Evolutionary conservation across 805 yeast species (phyloP).

Genomic region (Saccharomycopsis oosterbeekiorum): DNA sequence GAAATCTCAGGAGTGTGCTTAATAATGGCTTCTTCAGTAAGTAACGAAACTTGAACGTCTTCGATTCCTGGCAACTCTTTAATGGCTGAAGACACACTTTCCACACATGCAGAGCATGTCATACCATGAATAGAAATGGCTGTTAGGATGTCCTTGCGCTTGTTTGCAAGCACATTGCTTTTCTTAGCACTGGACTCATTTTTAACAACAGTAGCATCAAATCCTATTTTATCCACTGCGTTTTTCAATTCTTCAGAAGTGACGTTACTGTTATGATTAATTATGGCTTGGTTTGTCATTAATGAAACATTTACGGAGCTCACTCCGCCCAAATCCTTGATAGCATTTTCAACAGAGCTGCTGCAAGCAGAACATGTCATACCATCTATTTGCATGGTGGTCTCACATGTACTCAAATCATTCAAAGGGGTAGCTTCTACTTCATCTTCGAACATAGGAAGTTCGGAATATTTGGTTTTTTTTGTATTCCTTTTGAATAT

Average conservation of each 20-base stretch:
- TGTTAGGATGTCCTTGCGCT: neutral
- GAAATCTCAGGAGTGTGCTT: constrained; percentile 29
- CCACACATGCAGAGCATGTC: constrained; percentile 86
- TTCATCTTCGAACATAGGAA: neutral
- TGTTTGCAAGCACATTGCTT: neutral
- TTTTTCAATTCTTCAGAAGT: constrained; percentile 33
- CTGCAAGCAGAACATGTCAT: constrained; percentile 93
- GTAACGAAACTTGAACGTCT: constrained; percentile 54
- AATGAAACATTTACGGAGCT: constrained; percentile 43
- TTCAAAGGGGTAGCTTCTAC: neutral
- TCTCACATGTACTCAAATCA: neutral
- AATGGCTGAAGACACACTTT: constrained; percentile 52
- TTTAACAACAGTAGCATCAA: constrained; percentile 35
- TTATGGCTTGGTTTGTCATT: constrained; percentile 62
- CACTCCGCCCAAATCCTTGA: constrained; percentile 42
- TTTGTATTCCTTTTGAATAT: neutral
- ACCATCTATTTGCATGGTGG: constrained; percentile 34
- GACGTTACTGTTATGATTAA: constrained; percentile 35
- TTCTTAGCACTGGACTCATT: constrained; percentile 10
- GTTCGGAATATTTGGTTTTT: neutral
- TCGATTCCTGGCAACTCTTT: constrained; percentile 38
- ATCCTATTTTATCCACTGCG: constrained; percentile 71
- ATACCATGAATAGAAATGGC: constrained; percentile 44
- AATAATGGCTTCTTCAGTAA: constrained; percentile 65
- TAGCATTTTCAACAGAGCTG: constrained; percentile 48